Evolutionary conservation across 768 basidiomycete genomes (phyloP).

Genomic region (Trametes sanguinea): DNA sequence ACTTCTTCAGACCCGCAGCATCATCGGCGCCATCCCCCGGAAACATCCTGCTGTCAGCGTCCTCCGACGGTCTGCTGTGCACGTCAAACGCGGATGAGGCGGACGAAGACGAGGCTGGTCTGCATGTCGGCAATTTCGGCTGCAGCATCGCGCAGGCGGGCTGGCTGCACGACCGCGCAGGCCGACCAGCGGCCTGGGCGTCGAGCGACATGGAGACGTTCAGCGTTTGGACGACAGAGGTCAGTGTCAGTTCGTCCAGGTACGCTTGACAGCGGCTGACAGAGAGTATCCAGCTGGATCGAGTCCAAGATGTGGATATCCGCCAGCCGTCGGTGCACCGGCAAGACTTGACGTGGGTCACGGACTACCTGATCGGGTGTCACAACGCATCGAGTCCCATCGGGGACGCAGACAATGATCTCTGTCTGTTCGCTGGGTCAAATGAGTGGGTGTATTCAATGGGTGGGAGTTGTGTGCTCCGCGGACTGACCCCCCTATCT

Average conservation of each 20-base stretch:
- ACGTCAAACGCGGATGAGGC: slow-evolving; percentile 69
- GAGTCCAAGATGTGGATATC: slow-evolving; percentile 57
- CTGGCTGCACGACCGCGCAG: slow-evolving; percentile 48
- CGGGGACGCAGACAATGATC: slow-evolving; percentile 35
- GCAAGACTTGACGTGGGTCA: slow-evolving; percentile 65
- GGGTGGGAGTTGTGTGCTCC: background rate
- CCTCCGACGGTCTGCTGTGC: slow-evolving; percentile 82
- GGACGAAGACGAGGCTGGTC: slow-evolving; percentile 86
- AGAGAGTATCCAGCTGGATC: slow-evolving; percentile 53
- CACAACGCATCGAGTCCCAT: slow-evolving; percentile 34
- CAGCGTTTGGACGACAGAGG: slow-evolving; percentile 79
- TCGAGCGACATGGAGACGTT: slow-evolving; percentile 96
- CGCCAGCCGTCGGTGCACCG: slow-evolving; percentile 63
- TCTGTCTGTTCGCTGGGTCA: slow-evolving; percentile 68
- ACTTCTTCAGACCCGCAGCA: slow-evolving; percentile 44
- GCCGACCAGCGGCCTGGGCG: slow-evolving; percentile 64
- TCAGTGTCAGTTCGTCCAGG: slow-evolving; percentile 27
- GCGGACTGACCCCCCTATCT: background rate
- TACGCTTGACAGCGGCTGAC: background rate
- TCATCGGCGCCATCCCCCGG: slow-evolving; percentile 1
- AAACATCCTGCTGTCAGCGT: slow-evolving; percentile 73
- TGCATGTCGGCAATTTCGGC: slow-evolving; percentile 85
- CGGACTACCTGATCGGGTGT: slow-evolving; percentile 71
- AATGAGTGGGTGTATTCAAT: slow-evolving; percentile 56
- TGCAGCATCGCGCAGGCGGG: slow-evolving; percentile 78